Conservation (phyloP, 345 rosid genomes). For the Toxicodendron radicans region DNA sequence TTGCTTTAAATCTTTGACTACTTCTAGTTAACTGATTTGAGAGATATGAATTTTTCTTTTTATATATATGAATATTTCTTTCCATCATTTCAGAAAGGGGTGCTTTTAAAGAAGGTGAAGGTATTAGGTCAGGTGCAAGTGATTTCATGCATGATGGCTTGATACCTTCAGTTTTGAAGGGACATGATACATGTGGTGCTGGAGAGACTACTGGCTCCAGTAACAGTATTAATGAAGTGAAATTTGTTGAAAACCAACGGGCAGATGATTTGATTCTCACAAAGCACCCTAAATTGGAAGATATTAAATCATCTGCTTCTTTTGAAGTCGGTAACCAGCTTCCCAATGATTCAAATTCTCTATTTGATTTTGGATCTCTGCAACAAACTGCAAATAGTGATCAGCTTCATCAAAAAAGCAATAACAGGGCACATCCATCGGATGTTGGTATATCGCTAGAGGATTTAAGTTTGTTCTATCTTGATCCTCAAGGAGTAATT, state of each 20-base stretch:
- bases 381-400: conserved; percentile 27
- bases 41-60: neutral
- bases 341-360: conserved; percentile 50
- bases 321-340: conserved; percentile 35
- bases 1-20: neutral
- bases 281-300: conserved; percentile 28
- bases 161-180: neutral
- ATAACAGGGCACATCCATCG: conserved; percentile 16
- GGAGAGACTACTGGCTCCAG: conserved; percentile 16
- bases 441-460: conserved; percentile 36
- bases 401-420: conserved; percentile 20
- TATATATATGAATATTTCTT: neutral
- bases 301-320: conserved; percentile 20
- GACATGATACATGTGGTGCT: conserved; percentile 12
- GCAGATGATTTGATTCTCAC: conserved; percentile 16
- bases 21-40: neutral
- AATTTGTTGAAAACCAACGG: conserved; percentile 21
- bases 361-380: conserved; percentile 36
- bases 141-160: conserved; percentile 16
- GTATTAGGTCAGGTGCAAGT: conserved; percentile 2
- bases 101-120: conserved; percentile 23
- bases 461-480: conserved; percentile 67
- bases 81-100: conserved; percentile 27
- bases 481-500: conserved; percentile 82
- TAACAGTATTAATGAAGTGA: conserved; percentile 15